Conservation (phyloP, 768 basidiomycete genomes). For the Collybiopsis confluens region DNA sequence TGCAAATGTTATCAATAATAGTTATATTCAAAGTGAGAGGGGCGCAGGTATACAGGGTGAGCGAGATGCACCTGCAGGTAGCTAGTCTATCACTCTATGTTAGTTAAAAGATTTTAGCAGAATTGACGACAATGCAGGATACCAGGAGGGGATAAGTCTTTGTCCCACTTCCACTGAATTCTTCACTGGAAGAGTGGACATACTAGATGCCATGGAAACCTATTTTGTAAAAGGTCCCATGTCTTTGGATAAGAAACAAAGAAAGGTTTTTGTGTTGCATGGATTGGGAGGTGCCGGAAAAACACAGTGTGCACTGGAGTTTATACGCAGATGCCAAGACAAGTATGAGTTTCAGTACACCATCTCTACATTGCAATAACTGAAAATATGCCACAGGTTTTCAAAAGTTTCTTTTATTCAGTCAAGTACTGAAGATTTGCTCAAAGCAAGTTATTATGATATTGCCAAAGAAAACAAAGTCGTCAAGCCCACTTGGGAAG, state of each 20-base stretch:
- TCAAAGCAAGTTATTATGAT: neutral
- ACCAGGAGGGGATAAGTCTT: neutral
- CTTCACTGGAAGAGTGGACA: neutral
- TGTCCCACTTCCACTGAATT: neutral
- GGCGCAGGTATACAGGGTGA: too few species aligned
- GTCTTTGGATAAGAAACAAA: neutral
- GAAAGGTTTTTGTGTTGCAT: neutral
- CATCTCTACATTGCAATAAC: too few species aligned
- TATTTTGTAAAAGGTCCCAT: neutral
- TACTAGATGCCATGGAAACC: neutral
- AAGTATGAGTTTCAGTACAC: neutral
- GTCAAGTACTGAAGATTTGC: neutral
- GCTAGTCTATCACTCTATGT: too few species aligned
- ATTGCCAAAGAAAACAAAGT: neutral
- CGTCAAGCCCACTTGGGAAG: neutral
- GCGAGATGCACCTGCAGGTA: too few species aligned
- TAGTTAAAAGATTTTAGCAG: too few species aligned
- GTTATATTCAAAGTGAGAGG: too few species aligned
- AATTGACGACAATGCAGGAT: neutral
- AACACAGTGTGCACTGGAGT: neutral
- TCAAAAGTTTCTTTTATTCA: neutral
- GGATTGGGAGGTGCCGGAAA: conserved; percentile 3
- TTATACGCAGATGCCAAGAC: neutral
- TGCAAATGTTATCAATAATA: too few species aligned
- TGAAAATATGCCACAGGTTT: conserved; percentile 1